Evolutionary conservation across 2,329 filamentous ascomycete genomes (phyloP), one percentile per base, ranked within the genome.

Genomic region (Periconia digitata): DNA sequence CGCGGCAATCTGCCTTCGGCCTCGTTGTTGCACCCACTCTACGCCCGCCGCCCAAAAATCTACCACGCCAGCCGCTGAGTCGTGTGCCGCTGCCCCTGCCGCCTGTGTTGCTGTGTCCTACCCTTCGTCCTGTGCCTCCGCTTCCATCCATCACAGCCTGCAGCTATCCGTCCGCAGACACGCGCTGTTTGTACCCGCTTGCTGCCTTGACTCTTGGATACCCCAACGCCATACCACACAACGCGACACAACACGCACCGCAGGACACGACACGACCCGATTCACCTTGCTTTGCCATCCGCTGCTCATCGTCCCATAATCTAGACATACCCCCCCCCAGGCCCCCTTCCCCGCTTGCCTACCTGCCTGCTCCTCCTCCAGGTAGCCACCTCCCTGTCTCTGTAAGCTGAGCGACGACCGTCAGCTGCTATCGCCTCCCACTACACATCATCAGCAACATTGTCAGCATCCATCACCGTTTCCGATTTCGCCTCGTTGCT

Each of bases 121-220:
- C 20, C 36, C 36, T 43, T 44, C n/a, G n/a, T n/a, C 21, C 41
- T 44, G 20, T 44, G 27, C 45, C 21, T n/a, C 27, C 32, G 36
- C 13, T 36, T 58, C 56, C 49, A 60, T 59, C 57, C 55, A 56
- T 48, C 49, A 50, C 43, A 44, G 50, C 47, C 60, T 65, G 60
- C 65, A 60, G 51, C 59, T 53, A 41, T 50, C 58, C 53, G 55
- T 23, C 20, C 18, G 10, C 18, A 57, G 43, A 63, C 63, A 66
- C 63, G 56, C 60, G 50, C 59, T 47, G 24, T 47, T 53, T 50
- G 37, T 39, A 37, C 35, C 45, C 55, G 51, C 44, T 40, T 40
- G 51, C 50, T 48, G 51, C 61, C 49, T 53, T 47, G 42, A 21
- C 46, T 56, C 53, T 54, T n/a, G n/a, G n/a, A n/a, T n/a, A n/a